These are phyloP conservation scores for Agrocybe pediades DNA, from an alignment of 768 basidiomycete genomes.

Conservation along the genomic window DNA sequence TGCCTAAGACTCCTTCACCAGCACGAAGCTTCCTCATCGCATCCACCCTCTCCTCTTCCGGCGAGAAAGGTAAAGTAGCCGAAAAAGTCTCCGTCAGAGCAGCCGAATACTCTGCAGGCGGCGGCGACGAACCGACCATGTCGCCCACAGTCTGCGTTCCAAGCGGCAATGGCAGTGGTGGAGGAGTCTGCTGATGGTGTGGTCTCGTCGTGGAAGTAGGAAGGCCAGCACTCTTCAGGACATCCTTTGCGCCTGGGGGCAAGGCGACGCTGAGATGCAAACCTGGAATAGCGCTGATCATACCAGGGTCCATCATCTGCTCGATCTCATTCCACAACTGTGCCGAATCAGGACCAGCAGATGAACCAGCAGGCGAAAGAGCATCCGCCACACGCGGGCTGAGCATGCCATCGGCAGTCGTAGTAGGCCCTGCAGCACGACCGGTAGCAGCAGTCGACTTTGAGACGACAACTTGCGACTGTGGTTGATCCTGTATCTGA, in stretches of 20 bases:
- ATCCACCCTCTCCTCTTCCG: constrained; percentile 21
- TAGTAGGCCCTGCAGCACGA: neutral
- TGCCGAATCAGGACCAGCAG: constrained; percentile 23
- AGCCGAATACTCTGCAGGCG: constrained; percentile 21
- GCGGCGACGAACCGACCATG: constrained; percentile 25
- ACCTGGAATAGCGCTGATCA: constrained; percentile 24
- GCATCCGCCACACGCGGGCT: constrained; percentile 13
- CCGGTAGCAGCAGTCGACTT: neutral
- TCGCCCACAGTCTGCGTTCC: constrained; percentile 19
- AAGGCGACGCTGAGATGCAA: constrained; percentile 23
- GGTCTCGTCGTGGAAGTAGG: neutral
- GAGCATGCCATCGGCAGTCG: constrained; percentile 7
- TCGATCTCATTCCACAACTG: constrained; percentile 29
- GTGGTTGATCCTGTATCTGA: neutral
- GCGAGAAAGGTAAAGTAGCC: constrained; percentile 24
- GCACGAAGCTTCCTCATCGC: constrained; percentile 19
- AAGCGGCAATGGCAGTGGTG: constrained; percentile 2
- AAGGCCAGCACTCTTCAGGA: constrained; percentile 23
- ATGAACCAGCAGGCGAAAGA: constrained; percentile 19
- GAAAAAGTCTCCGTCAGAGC: constrained; percentile 25
- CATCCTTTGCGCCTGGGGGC: constrained; percentile 22
- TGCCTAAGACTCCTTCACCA: constrained; percentile 9
- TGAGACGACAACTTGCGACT: neutral
- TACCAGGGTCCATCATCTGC: constrained; percentile 28
- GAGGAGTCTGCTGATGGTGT: constrained; percentile 4